Evolutionary conservation across 2,329 filamentous ascomycete species (phyloP).

Genomic region (Tolypocladium amazonense): DNA sequence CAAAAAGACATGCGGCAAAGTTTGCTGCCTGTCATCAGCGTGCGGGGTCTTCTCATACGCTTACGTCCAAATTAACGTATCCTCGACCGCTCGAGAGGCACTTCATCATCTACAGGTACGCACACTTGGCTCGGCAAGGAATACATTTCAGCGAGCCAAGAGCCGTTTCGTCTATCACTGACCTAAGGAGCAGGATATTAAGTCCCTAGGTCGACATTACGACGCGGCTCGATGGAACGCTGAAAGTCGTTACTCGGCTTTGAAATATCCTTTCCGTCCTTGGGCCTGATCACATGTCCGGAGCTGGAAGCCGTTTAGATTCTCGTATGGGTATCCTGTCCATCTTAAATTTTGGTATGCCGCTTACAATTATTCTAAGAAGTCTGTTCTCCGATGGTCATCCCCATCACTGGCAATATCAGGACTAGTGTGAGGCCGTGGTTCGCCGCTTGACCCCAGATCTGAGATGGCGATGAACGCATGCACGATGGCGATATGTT

Average conservation of each 20-base stretch:
- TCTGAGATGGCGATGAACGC: neutral
- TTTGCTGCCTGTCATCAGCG: no score
- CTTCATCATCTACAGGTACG: neutral
- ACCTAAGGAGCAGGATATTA: neutral
- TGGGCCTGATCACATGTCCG: neutral
- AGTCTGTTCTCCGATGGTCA: neutral
- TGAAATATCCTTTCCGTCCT: neutral
- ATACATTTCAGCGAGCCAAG: neutral
- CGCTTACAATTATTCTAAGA: neutral
- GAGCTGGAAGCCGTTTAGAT: neutral
- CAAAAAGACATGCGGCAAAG: neutral
- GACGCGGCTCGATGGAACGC: neutral
- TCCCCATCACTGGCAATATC: neutral
- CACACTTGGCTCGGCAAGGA: neutral
- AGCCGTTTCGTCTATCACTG: neutral
- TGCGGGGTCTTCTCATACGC: neutral
- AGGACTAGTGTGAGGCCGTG: neutral
- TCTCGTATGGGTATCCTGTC: neutral
- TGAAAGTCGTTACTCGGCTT: neutral
- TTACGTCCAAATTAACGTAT: neutral
- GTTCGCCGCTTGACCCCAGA: no score
- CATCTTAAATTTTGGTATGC: neutral
- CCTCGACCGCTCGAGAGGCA: neutral
- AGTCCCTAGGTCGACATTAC: no score
- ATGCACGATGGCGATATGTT: neutral